phyloP scores from a whole-genome alignment of 192 early-diverging fungal genomes.

The Allomyces javanicus region DNA sequence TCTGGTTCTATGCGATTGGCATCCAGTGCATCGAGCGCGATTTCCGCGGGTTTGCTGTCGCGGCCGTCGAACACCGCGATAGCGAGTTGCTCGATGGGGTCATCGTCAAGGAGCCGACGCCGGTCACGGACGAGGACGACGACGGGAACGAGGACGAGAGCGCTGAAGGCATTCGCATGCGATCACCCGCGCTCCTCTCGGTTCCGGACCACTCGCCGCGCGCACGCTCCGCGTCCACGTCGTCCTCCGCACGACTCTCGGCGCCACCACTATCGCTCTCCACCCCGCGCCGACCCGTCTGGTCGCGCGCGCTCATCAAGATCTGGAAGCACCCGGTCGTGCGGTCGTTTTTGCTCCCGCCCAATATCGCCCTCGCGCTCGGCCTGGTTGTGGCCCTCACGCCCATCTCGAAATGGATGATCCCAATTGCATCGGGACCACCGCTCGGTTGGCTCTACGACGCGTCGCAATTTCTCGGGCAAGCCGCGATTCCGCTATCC shows the following conservation, averaged over 20 bases:
- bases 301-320: not conserved
- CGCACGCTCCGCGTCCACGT: not conserved
- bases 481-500: not conserved
- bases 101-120: too few relatives aligned
- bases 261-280: too few relatives aligned
- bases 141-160: not conserved
- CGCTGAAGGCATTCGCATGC: not conserved
- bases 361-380: not conserved
- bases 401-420: not conserved
- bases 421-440: too few relatives aligned
- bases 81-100: not conserved
- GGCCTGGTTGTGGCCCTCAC: not conserved
- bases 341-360: not conserved
- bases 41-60: not conserved
- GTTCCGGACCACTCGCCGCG: not conserved
- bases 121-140: not conserved
- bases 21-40: not conserved
- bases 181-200: too few relatives aligned
- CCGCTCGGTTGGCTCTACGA: not conserved
- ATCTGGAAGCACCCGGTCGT: not conserved
- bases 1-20: not conserved
- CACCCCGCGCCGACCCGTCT: not conserved
- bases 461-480: not conserved
- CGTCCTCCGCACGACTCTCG: too few relatives aligned
- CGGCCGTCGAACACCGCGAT: not conserved